phyloP scores from a whole-genome alignment of 495 filamentous ascomycete genomes.

The Hyaloscypha variabilis region DNA sequence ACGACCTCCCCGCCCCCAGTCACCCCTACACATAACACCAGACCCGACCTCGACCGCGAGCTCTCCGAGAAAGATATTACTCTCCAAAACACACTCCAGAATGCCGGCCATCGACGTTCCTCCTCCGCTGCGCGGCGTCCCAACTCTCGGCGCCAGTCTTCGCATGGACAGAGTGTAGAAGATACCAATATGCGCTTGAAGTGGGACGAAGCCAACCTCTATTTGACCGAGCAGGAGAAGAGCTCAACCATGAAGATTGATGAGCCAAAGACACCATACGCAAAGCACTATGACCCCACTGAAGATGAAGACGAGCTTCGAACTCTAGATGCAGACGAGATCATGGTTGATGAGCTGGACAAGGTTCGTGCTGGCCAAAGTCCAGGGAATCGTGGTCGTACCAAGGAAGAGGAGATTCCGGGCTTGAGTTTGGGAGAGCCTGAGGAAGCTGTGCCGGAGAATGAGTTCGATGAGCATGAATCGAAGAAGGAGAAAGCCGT shows the following conservation, averaged over 20 bases:
- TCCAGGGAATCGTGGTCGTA: conserved; percentile 32
- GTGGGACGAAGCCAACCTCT: conserved; percentile 98
- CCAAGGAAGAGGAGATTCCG: conserved; percentile 80
- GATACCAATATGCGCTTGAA: conserved; percentile 77
- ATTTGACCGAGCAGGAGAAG: conserved; percentile 93
- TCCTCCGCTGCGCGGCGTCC: conserved; percentile 65
- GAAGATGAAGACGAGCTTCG: conserved; percentile 80
- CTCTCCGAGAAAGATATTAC: conserved; percentile 82
- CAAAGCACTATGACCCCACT: conserved; percentile 82
- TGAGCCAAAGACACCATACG: conserved; percentile 97
- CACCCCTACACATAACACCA: conserved; percentile 39
- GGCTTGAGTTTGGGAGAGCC: conserved; percentile 93
- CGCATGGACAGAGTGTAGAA: conserved; percentile 48
- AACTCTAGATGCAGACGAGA: conserved; percentile 56
- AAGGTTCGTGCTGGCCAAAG: conserved; percentile 43
- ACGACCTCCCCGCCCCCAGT: conserved; percentile 39
- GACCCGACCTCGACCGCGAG: conserved; percentile 39
- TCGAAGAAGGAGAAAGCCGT: conserved; percentile 57
- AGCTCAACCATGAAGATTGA: conserved; percentile 97
- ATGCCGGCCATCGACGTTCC: conserved; percentile 87
- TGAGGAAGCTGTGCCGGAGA: conserved; percentile 66
- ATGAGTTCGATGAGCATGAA: conserved; percentile 26
- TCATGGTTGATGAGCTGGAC: conserved; percentile 76
- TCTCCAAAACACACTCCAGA: conserved; percentile 89
- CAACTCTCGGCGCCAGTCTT: conserved; percentile 71